A percentile compares a stretch with the other conserved stretches of the same genome.
Evolutionary conservation across 345 rosid genomes (phyloP).

Genomic region (Linum trigynum): DNA sequence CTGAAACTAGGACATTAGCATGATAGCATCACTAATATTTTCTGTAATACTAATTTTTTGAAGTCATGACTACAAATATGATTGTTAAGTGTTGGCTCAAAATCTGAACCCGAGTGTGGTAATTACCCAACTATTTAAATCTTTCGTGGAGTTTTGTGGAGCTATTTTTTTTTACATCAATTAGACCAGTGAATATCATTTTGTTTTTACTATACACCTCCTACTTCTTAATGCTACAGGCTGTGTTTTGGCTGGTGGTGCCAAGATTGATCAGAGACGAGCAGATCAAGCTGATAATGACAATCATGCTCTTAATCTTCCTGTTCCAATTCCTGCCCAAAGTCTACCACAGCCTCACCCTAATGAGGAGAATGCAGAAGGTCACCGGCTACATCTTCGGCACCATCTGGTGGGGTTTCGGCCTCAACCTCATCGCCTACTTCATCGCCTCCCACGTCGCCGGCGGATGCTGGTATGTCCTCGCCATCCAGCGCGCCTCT

Average conservation of each 20-base stretch:
- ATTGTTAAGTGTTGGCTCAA: too few relatives aligned
- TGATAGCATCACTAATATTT: too few relatives aligned
- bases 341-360: constrained; percentile 65
- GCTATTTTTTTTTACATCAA: too few relatives aligned
- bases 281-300: constrained; percentile 52
- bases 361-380: constrained; percentile 76
- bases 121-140: too few relatives aligned
- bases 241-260: constrained; percentile 63
- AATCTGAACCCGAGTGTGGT: too few relatives aligned
- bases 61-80: too few relatives aligned
- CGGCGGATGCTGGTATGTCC: constrained; percentile 95
- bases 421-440: constrained; percentile 81
- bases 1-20: too few relatives aligned
- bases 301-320: constrained; percentile 46
- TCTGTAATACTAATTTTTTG: too few relatives aligned
- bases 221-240: constrained; percentile 28
- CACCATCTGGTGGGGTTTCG: constrained; percentile 96
- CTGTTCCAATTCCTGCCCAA: constrained; percentile 64
- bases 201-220: too few relatives aligned
- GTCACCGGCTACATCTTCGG: constrained; percentile 92
- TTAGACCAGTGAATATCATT: too few relatives aligned
- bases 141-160: too few relatives aligned
- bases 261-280: constrained; percentile 60
- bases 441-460: constrained; percentile 89
- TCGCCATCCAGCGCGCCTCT: constrained; percentile 69